phyloP scores from a whole-genome alignment of 2,329 filamentous ascomycete species.

The Tolypocladium guangdongense region DNA sequence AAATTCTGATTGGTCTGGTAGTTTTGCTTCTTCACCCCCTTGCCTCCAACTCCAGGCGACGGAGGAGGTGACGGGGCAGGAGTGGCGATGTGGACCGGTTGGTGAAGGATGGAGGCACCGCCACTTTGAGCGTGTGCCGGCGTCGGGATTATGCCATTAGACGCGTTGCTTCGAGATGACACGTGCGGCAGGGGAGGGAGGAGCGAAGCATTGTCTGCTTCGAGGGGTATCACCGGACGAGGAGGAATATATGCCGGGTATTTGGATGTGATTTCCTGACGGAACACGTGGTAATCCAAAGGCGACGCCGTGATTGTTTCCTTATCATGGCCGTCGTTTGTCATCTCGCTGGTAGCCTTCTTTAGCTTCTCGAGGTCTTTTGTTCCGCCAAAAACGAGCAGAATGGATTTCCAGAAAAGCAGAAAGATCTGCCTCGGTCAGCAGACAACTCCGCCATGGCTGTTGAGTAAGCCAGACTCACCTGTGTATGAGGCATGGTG shows the following conservation, averaged over 20 bases:
- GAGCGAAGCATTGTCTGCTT: constrained; percentile 83
- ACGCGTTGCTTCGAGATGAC: constrained; percentile 47
- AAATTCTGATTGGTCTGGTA: constrained; percentile 99
- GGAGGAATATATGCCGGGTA: constrained; percentile 95
- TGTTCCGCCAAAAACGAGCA: constrained; percentile 76
- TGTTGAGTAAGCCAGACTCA: constrained; percentile 22
- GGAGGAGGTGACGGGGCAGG: constrained; percentile 92
- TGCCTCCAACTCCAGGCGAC: constrained; percentile 75
- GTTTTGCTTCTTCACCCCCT: constrained; percentile 96
- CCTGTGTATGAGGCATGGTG: constrained; percentile 49
- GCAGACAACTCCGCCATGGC: not conserved
- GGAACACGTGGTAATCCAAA: constrained; percentile 89
- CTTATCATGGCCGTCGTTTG: constrained; percentile 49
- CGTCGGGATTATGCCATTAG: constrained; percentile 50
- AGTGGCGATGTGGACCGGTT: constrained; percentile 97
- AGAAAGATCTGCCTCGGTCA: constrained; percentile 52
- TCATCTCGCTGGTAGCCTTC: constrained; percentile 52
- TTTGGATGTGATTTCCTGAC: constrained; percentile 94
- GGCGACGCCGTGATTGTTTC: constrained; percentile 87
- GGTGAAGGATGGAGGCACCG: constrained; percentile 76
- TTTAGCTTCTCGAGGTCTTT: constrained; percentile 66
- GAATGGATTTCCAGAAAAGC: constrained; percentile 82
- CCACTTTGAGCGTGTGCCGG: constrained; percentile 43
- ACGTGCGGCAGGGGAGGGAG: constrained; percentile 76
- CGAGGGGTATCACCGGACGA: constrained; percentile 68